These are phyloP conservation scores for Apiospora marii DNA, from an alignment of 2,329 filamentous ascomycete species.

Conservation along the genomic window DNA sequence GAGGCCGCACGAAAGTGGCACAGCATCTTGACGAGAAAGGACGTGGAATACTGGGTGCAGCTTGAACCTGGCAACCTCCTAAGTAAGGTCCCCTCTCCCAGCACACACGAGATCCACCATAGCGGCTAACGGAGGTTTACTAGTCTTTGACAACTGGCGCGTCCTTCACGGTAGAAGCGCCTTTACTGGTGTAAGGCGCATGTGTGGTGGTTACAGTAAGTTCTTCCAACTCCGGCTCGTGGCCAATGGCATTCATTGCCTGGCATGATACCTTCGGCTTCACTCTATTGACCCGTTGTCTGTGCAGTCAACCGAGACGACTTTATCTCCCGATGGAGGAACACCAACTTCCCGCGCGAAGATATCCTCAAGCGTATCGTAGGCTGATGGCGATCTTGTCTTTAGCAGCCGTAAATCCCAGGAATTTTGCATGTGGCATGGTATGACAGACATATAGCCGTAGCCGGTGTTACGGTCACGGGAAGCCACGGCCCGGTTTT, in stretches of 20 bases:
- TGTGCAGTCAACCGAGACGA: slow-evolving; percentile 79
- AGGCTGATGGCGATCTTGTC: slow-evolving; percentile 32
- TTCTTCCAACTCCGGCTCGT: slow-evolving; percentile 36
- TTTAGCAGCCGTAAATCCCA: not conserved
- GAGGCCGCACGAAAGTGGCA: slow-evolving; percentile 78
- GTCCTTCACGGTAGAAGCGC: slow-evolving; percentile 85
- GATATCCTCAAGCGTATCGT: slow-evolving; percentile 49
- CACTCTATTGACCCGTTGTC: not conserved
- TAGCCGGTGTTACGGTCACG: not conserved
- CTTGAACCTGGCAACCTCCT: slow-evolving; percentile 80
- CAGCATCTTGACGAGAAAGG: slow-evolving; percentile 68
- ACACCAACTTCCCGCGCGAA: slow-evolving; percentile 68
- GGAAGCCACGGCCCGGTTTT: not conserved
- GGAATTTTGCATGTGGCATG: not conserved
- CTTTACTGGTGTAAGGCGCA: slow-evolving; percentile 84
- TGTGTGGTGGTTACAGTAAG: slow-evolving; percentile 92
- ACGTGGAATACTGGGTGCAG: slow-evolving; percentile 81
- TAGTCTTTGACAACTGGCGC: slow-evolving; percentile 96
- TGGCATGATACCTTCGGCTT: slow-evolving; percentile 11
- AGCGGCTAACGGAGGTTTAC: not conserved
- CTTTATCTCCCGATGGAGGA: slow-evolving; percentile 78
- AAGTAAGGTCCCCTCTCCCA: slow-evolving; percentile 60
- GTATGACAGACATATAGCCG: slow-evolving; percentile 10
- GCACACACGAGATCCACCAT: not conserved
- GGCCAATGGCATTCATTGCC: slow-evolving; percentile 23